Percentiles rank a stretch among this genome's conserved stretches.
phyloP scores from a whole-genome alignment of 345 rosid genomes.

The Lumnitzera littorea region DNA sequence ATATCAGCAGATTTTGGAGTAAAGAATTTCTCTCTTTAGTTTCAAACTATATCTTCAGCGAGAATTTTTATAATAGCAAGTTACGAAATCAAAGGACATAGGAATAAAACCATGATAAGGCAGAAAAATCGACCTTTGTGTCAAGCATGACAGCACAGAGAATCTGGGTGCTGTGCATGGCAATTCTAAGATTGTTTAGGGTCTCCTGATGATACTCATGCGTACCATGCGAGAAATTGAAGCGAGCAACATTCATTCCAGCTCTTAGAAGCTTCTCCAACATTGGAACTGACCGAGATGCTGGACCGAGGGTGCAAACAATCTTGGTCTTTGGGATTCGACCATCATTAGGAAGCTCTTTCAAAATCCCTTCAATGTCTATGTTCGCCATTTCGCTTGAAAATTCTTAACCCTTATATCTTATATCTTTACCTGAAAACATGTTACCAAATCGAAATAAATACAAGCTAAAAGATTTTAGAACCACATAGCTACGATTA shows the following conservation, averaged over 20 bases:
- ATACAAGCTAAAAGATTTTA: background rate
- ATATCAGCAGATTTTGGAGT: too few species aligned
- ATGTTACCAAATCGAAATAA: background rate
- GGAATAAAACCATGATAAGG: background rate
- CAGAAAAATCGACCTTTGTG: conserved; percentile 39
- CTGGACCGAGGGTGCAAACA: conserved; percentile 91
- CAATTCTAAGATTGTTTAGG: conserved; percentile 60
- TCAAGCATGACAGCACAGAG: conserved; percentile 78
- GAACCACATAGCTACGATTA: too few species aligned
- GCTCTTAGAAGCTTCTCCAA: conserved; percentile 82
- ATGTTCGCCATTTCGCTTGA: conserved; percentile 60
- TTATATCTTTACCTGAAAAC: background rate
- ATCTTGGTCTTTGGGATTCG: conserved; percentile 82
- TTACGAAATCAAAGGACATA: background rate
- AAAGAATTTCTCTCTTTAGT: too few species aligned
- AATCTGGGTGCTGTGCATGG: conserved; percentile 63
- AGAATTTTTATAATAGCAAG: background rate
- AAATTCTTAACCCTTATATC: background rate
- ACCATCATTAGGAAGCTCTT: conserved; percentile 48
- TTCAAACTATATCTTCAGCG: too few species aligned
- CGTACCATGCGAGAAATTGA: conserved; percentile 98
- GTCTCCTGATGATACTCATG: conserved; percentile 90
- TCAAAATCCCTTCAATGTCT: conserved; percentile 72
- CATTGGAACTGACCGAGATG: conserved; percentile 80
- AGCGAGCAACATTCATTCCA: conserved; percentile 96